These are phyloP conservation scores for Chlamydomonas sphaeroides DNA, from an alignment of 139 green algal species.

Conservation along the genomic window DNA sequence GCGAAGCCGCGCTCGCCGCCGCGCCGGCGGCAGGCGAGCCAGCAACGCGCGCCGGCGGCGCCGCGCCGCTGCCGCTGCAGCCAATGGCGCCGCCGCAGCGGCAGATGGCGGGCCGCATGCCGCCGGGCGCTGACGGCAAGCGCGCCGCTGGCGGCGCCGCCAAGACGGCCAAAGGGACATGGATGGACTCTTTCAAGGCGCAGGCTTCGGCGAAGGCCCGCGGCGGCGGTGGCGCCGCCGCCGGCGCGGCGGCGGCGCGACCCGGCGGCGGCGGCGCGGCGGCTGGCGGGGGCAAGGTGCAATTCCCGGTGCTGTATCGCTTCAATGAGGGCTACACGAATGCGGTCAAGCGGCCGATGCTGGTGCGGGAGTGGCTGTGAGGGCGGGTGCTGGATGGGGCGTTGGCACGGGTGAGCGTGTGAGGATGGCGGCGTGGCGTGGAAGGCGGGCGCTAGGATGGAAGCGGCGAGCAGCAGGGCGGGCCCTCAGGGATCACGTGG, in stretches of 20 bases:
- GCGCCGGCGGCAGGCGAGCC: too few species aligned
- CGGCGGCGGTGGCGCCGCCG: not conserved
- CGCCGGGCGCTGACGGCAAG: not conserved
- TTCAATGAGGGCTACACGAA: constrained; percentile 97
- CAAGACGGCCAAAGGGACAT: constrained; percentile 32
- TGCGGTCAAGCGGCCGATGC: constrained; percentile 86
- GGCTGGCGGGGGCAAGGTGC: constrained; percentile 6
- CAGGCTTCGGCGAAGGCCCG: constrained; percentile 22
- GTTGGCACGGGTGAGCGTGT: too few species aligned
- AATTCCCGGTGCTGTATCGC: constrained; percentile 79
- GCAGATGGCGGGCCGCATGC: constrained; percentile 27
- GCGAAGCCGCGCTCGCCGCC: not conserved
- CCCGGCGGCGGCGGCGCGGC: not conserved
- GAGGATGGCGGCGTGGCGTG: too few species aligned
- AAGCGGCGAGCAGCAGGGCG: too few species aligned
- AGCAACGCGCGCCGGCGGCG: not conserved
- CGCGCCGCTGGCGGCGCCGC: not conserved
- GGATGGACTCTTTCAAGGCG: constrained; percentile 51
- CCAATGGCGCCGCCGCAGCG: not conserved
- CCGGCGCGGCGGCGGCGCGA: not conserved
- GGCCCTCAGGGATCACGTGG: too few species aligned
- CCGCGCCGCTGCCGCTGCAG: not conserved
- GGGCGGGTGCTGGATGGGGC: too few species aligned
- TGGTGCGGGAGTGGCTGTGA: constrained; percentile 81
- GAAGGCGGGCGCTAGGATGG: too few species aligned